Conservation (phyloP, 306 rosid genomes). For the Psophocarpus tetragonolobus region DNA sequence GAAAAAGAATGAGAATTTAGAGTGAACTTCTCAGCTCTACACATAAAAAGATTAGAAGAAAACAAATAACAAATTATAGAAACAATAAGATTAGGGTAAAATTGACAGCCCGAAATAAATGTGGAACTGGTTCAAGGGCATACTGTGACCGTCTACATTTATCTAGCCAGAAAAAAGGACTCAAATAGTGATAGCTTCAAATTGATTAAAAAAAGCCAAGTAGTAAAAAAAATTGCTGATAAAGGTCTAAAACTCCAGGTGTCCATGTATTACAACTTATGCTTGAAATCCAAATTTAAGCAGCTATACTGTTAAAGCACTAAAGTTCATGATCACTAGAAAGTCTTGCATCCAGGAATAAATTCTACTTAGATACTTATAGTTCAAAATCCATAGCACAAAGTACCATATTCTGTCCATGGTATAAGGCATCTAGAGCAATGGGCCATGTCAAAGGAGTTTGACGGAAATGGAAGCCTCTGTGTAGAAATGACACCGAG, state of each 20-base stretch:
- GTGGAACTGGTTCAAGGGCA: neutral
- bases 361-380: neutral
- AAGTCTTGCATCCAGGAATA: slow-evolving; percentile 9
- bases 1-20: slow-evolving; percentile 10
- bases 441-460: slow-evolving; percentile 97
- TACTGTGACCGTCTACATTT: neutral
- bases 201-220: neutral
- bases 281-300: slow-evolving; percentile 3
- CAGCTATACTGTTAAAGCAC: slow-evolving; percentile 14
- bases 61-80: neutral
- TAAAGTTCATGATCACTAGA: slow-evolving; percentile 9
- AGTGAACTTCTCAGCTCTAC: neutral
- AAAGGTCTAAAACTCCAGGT: neutral
- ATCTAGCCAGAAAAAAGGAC: neutral
- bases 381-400: slow-evolving; percentile 4
- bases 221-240: neutral
- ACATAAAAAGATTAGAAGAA: neutral
- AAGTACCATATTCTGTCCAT: slow-evolving; percentile 93
- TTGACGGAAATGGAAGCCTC: slow-evolving; percentile 95
- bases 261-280: neutral
- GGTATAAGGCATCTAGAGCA: slow-evolving; percentile 99
- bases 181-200: neutral
- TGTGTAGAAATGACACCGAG: slow-evolving; percentile 95
- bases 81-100: neutral
- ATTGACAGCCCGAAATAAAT: neutral